Evolutionary conservation across 495 filamentous ascomycete species (phyloP).

Genomic region (Lepidopterella palustris): DNA sequence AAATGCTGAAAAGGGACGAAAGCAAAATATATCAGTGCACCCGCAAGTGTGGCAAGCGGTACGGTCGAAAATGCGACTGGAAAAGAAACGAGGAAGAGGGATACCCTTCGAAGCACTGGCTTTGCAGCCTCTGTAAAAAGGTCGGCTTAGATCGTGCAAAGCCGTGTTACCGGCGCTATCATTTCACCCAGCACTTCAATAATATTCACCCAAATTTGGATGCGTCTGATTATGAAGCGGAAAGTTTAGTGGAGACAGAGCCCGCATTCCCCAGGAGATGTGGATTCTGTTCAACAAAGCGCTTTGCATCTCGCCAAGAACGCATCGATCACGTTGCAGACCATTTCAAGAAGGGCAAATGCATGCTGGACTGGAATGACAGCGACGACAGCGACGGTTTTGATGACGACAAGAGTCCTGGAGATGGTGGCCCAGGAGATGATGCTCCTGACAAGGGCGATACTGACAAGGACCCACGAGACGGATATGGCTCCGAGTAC

Average conservation of each 20-base stretch:
- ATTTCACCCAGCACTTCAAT: constrained; percentile 29
- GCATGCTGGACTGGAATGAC: constrained; percentile 25
- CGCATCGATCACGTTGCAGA: constrained; percentile 28
- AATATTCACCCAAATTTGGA: constrained; percentile 24
- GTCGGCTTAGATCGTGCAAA: constrained; percentile 21
- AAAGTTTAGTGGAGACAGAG: constrained; percentile 13
- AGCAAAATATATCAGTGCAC: constrained; percentile 29
- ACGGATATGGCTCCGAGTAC: constrained; percentile 3
- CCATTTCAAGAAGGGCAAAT: constrained; percentile 27
- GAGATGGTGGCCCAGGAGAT: constrained; percentile 12
- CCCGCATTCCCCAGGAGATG: constrained; percentile 23
- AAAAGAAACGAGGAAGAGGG: constrained; percentile 29
- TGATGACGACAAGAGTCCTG: constrained; percentile 9
- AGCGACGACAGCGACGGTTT: constrained; percentile 11
- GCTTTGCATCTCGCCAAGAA: constrained; percentile 20
- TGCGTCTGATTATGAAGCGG: constrained; percentile 16
- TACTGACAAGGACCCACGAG: neutral
- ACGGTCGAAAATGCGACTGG: constrained; percentile 31
- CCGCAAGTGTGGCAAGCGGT: constrained; percentile 26
- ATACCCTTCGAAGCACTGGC: constrained; percentile 26
- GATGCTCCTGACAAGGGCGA: constrained; percentile 7
- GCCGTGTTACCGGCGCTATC: constrained; percentile 26
- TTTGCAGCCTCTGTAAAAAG: constrained; percentile 18
- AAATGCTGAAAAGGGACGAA: constrained; percentile 14
- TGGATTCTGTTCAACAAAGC: constrained; percentile 23